These are phyloP conservation scores for Mucor velutinosus DNA, from an alignment of 371 early-diverging fungal species.

Conservation along the genomic window DNA sequence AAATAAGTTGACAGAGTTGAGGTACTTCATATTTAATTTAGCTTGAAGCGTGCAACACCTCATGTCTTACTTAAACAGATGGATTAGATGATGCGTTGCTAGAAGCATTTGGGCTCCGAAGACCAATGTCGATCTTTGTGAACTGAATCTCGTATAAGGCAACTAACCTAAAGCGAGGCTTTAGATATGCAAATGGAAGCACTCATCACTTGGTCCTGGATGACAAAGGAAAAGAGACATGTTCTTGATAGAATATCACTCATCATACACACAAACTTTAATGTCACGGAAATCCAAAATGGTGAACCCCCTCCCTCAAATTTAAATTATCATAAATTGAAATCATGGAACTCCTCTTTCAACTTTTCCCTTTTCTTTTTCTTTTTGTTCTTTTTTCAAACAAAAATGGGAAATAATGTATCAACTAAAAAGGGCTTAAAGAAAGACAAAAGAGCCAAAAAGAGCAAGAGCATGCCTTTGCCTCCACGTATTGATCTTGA, in stretches of 20 bases:
- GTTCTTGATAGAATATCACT: not conserved
- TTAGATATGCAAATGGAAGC: too few relatives aligned
- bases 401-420: conserved; percentile 29
- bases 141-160: too few relatives aligned
- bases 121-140: too few relatives aligned
- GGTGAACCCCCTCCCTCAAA: not conserved
- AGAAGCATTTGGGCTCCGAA: too few relatives aligned
- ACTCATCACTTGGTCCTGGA: too few relatives aligned
- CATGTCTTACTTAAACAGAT: too few relatives aligned
- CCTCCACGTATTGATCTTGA: conserved; percentile 33
- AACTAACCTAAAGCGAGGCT: too few relatives aligned
- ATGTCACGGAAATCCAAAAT: not conserved
- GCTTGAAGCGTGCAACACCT: too few relatives aligned
- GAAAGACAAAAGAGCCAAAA: conserved; percentile 18
- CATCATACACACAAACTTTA: not conserved
- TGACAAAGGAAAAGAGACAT: not conserved
- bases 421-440: conserved; percentile 21
- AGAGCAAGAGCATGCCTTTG: conserved; percentile 22
- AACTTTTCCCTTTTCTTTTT: conserved; percentile 1
- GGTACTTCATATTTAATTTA: too few relatives aligned
- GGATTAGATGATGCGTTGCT: too few relatives aligned
- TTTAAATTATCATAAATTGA: not conserved
- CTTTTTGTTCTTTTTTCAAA: conserved; percentile 1
- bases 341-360: not conserved
- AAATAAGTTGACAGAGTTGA: too few relatives aligned